These are phyloP conservation scores for Geotrichum carabidarum DNA, from an alignment of 1,139 yeast species.

Conservation along the genomic window DNA sequence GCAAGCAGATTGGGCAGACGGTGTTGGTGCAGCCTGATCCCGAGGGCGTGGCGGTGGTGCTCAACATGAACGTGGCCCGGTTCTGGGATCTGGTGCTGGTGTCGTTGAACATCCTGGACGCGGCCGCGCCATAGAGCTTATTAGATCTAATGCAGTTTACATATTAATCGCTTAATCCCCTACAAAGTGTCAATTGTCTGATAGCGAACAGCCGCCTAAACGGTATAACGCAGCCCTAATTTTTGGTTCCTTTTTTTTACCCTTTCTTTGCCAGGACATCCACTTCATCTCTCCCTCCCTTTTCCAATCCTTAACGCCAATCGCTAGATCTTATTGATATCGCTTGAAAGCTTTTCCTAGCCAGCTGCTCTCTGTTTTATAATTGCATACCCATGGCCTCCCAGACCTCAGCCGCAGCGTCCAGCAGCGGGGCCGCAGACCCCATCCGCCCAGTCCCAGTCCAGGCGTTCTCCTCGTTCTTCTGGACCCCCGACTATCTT, in stretches of 20 bases:
- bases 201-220: no score
- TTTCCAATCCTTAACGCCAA: no score
- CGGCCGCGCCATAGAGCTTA: slow-evolving; percentile 6
- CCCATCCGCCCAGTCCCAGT: slow-evolving; percentile 13
- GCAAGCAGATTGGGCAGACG: slow-evolving; percentile 31
- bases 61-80: slow-evolving; percentile 42
- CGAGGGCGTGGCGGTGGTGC: slow-evolving; percentile 46
- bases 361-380: neutral
- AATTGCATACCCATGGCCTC: neutral
- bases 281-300: no score
- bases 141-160: neutral
- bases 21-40: slow-evolving; percentile 32
- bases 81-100: slow-evolving; percentile 52
- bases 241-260: no score
- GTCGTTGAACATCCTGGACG: slow-evolving; percentile 39
- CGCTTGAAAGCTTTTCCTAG: neutral
- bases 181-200: neutral
- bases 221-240: no score
- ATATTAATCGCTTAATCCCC: neutral
- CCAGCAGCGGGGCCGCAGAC: neutral
- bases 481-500: slow-evolving; percentile 71
- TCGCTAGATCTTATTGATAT: no score
- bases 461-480: slow-evolving; percentile 31
- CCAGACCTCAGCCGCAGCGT: neutral
- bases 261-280: no score